These are phyloP conservation scores for Xenosphaeropsis pyriputrescens DNA, from an alignment of 2,329 filamentous ascomycete species.

Conservation along the genomic window DNA sequence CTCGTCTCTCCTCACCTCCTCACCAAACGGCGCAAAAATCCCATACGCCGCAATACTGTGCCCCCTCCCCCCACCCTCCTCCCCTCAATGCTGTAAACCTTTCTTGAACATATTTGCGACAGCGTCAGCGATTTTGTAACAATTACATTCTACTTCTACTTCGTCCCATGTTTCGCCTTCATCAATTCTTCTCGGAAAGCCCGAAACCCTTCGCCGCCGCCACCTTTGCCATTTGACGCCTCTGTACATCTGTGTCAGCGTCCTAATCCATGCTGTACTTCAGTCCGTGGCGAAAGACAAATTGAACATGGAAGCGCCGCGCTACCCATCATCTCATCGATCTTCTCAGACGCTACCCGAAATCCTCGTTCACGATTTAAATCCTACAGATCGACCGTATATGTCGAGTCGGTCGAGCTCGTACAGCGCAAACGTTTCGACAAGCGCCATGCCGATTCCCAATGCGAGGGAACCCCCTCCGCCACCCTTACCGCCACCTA, in stretches of 20 bases:
- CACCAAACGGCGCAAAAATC: no score
- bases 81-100: no score
- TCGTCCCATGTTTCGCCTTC: constrained; percentile 9
- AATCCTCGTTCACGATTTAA: constrained; percentile 25
- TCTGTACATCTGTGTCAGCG: no score
- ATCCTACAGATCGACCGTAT: constrained; percentile 16
- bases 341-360: constrained; percentile 18
- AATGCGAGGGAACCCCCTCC: constrained; percentile 35
- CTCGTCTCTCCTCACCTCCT: no score
- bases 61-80: no score
- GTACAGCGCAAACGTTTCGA: constrained; percentile 18
- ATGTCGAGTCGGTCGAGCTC: constrained; percentile 12
- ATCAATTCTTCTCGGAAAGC: background rate
- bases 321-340: constrained; percentile 12
- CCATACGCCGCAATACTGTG: no score
- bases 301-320: constrained; percentile 26
- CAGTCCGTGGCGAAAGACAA: background rate
- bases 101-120: no score
- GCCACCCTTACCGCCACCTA: constrained; percentile 50
- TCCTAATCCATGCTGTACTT: background rate
- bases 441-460: constrained; percentile 48
- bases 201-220: constrained; percentile 2
- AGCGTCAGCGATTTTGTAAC: no score
- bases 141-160: background rate
- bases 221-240: no score